Evolutionary conservation across 2,329 filamentous ascomycete species (phyloP).

Genomic region (Aspergillus sp.): DNA sequence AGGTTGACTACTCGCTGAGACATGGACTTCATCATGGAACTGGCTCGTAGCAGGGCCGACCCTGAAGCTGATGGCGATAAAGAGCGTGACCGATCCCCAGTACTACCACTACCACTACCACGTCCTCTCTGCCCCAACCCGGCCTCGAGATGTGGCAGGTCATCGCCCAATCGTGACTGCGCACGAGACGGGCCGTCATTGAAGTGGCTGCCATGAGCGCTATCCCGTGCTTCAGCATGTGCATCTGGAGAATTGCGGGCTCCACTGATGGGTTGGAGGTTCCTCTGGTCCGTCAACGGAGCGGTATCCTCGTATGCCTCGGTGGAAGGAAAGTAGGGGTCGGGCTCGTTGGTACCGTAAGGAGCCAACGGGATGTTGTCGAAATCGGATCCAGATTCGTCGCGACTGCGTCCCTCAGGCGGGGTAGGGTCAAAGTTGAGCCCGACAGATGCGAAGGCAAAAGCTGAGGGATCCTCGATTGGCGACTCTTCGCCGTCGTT

Average conservation of each 20-base stretch:
- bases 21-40: slow-evolving; percentile 74
- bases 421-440: slow-evolving; percentile 28
- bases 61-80: slow-evolving; percentile 56
- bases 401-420: slow-evolving; percentile 14
- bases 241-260: slow-evolving; percentile 32
- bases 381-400: slow-evolving; percentile 22
- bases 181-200: slow-evolving; percentile 27
- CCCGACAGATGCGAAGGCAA: slow-evolving; percentile 37
- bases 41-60: slow-evolving; percentile 57
- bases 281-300: slow-evolving; percentile 49
- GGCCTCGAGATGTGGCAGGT: slow-evolving; percentile 53
- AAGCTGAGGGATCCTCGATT: slow-evolving; percentile 31
- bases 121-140: slow-evolving; percentile 45
- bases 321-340: slow-evolving; percentile 48
- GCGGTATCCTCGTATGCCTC: slow-evolving; percentile 48
- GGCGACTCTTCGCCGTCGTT: slow-evolving; percentile 22
- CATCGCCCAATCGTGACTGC: slow-evolving; percentile 49
- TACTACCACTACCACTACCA: slow-evolving; percentile 46
- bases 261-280: slow-evolving; percentile 51
- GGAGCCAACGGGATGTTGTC: slow-evolving; percentile 22
- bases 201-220: slow-evolving; percentile 49
- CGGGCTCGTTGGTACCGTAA: slow-evolving; percentile 36
- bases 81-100: slow-evolving; percentile 40
- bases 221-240: slow-evolving; percentile 38
- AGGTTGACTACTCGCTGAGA: slow-evolving; percentile 97